phyloP scores from a whole-genome alignment of 2,329 filamentous ascomycete genomes.

The Pseudogymnoascus sp. region DNA sequence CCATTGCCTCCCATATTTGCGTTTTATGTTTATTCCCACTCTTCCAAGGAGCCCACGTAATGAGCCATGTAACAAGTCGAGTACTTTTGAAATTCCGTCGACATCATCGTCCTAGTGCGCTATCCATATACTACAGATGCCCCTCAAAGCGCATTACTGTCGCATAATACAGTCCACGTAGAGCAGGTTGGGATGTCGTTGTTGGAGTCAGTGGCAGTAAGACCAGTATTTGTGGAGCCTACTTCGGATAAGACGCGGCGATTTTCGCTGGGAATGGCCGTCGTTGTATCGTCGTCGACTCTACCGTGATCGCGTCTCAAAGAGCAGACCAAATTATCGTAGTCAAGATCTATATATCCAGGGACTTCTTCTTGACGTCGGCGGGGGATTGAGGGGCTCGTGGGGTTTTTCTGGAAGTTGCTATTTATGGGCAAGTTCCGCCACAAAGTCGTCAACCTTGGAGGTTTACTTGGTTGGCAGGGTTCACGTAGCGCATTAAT shows the following conservation, averaged over 20 bases:
- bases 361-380: neutral
- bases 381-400: neutral
- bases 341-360: neutral
- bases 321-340: neutral
- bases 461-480: constrained; percentile 8
- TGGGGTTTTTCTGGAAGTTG: neutral
- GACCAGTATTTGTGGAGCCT: constrained; percentile 8
- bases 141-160: constrained; percentile 4
- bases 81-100: constrained; percentile 1
- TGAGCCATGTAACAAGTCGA: constrained; percentile 8
- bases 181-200: neutral
- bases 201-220: constrained; percentile 3
- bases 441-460: constrained; percentile 9
- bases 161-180: neutral
- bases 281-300: neutral
- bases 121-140: constrained; percentile 2
- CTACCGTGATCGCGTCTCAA: neutral
- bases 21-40: constrained; percentile 6
- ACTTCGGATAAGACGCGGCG: constrained; percentile 8
- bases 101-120: neutral
- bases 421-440: constrained; percentile 6
- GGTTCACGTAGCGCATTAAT: constrained; percentile 9
- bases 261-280: neutral
- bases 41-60: constrained; percentile 4
- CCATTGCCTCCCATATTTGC: constrained; percentile 37